Base-by-base conservation (phyloP, 192 early-diverging fungal species). In the Mortierella alpina region DNA sequence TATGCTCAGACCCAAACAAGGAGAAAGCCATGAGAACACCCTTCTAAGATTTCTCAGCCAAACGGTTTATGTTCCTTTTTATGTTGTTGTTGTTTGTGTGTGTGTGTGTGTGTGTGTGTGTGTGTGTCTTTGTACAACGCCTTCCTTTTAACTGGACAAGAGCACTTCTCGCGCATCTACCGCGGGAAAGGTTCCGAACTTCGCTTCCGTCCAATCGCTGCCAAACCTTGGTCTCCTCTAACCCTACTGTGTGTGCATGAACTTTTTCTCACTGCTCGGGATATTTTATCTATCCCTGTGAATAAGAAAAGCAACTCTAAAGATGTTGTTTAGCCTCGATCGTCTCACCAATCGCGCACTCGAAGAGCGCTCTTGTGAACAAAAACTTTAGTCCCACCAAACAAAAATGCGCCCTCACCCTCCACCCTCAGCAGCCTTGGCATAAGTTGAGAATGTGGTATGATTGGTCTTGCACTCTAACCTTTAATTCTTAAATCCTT, bases 111-210 rank as follows among this genome's bases (percentile, higher is more conserved):
- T 59, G 31, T 31, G 31, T 59, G 0, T 39, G 0, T 44, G 22
- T 42, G 22, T 59, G 22, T 42, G 1, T 40, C 31, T 56, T 31
- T 41, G 31, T 31, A n/a, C 58, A 59, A 46, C 40, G 42, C 59
- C 59, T 9, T 61, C 31, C 44, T 5, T 20, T 41, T 61, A 61
- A 46, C 14, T 61, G 41, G 42, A 20, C 41, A 61, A 61, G 44
- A 61, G 59, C 5, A 61, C 42, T 61, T 61, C 59, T 61, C 59
- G 14, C 40, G 42, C 15, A 42, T 46, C 20, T n/a, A 61, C 59
- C 59, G 42, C 42, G 59, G 59, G 59, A 60, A 60, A 60, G 59
- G 40, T 61, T 44, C 59, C 59, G 44, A 22, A 40, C 17, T 10
- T 60, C 42, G 59, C 59, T 45, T 61, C 17, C 18, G 59, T 61